Conservation (phyloP, 768 basidiomycete species). For the Agaricus subrufescens region DNA sequence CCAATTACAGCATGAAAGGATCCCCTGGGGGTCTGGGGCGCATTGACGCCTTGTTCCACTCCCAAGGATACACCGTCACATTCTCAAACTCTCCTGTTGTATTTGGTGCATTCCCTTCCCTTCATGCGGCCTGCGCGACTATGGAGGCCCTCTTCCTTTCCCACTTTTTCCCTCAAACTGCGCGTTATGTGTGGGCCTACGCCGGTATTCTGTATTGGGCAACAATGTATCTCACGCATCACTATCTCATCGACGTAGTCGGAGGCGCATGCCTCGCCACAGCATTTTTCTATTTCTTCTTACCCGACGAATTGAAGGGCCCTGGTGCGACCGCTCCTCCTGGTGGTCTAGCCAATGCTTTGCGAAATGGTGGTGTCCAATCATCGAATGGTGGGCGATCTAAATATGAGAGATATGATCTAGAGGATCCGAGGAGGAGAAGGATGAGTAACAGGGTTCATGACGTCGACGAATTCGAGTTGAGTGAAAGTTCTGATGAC, state of each 20-base stretch:
- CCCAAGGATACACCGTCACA: slow-evolving; percentile 66
- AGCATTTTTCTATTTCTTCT: slow-evolving; percentile 80
- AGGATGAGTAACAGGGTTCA: slow-evolving; percentile 23
- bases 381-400: slow-evolving; percentile 7
- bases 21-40: slow-evolving; percentile 91
- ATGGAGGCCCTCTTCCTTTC: slow-evolving; percentile 90
- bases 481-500: slow-evolving; percentile 59
- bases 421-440: slow-evolving; percentile 52
- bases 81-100: slow-evolving; percentile 90
- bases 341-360: slow-evolving; percentile 3
- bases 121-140: slow-evolving; percentile 89
- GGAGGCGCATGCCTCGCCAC: slow-evolving; percentile 90
- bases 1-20: slow-evolving; percentile 87
- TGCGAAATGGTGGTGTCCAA: not conserved
- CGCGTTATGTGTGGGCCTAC: slow-evolving; percentile 75
- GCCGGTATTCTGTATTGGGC: slow-evolving; percentile 90
- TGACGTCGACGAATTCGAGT: slow-evolving; percentile 51
- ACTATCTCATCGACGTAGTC: slow-evolving; percentile 98
- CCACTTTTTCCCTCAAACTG: slow-evolving; percentile 85
- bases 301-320: slow-evolving; percentile 75
- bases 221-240: slow-evolving; percentile 98
- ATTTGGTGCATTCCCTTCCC: slow-evolving; percentile 94
- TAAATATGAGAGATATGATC: slow-evolving; percentile 77
- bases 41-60: slow-evolving; percentile 84
- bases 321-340: slow-evolving; percentile 47